Conservation (phyloP, 2,329 filamentous ascomycete genomes). For the Colletotrichum cuscutae region DNA sequence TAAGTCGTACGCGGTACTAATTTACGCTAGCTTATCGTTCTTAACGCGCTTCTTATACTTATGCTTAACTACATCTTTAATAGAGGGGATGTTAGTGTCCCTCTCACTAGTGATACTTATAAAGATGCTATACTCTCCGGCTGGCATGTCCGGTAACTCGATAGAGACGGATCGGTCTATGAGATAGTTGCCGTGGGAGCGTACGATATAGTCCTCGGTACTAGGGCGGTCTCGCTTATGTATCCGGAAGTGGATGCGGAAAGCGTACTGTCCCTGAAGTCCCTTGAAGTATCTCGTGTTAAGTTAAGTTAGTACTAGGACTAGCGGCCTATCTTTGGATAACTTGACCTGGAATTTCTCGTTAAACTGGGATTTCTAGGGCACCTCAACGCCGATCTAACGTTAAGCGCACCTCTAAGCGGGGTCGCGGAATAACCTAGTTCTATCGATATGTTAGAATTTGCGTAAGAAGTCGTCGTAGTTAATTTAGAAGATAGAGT, state of each 20-base stretch:
- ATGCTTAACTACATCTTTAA: slow-evolving; percentile 67
- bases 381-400: slow-evolving; percentile 71
- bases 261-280: slow-evolving; percentile 67
- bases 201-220: slow-evolving; percentile 68
- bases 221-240: slow-evolving; percentile 60
- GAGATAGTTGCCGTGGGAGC: slow-evolving; percentile 67
- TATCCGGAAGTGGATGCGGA: slow-evolving; percentile 61
- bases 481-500: slow-evolving; percentile 73
- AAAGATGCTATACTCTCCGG: slow-evolving; percentile 67
- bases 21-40: slow-evolving; percentile 68
- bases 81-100: slow-evolving; percentile 51
- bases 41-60: slow-evolving; percentile 59
- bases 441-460: slow-evolving; percentile 70
- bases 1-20: slow-evolving; percentile 68
- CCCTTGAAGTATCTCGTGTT: slow-evolving; percentile 72
- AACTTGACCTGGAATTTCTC: slow-evolving; percentile 70
- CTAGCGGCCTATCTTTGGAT: slow-evolving; percentile 65
- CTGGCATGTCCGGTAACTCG: slow-evolving; percentile 64
- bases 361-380: slow-evolving; percentile 71
- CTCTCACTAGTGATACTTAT: slow-evolving; percentile 65
- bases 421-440: slow-evolving; percentile 67
- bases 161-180: slow-evolving; percentile 69
- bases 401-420: slow-evolving; percentile 68
- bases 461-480: slow-evolving; percentile 72
- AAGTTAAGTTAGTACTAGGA: slow-evolving; percentile 70